Evolutionary conservation across 495 filamentous ascomycete genomes (phyloP), one percentile per base, ranked within the genome.

Genomic region (Jackrogersella minutella): DNA sequence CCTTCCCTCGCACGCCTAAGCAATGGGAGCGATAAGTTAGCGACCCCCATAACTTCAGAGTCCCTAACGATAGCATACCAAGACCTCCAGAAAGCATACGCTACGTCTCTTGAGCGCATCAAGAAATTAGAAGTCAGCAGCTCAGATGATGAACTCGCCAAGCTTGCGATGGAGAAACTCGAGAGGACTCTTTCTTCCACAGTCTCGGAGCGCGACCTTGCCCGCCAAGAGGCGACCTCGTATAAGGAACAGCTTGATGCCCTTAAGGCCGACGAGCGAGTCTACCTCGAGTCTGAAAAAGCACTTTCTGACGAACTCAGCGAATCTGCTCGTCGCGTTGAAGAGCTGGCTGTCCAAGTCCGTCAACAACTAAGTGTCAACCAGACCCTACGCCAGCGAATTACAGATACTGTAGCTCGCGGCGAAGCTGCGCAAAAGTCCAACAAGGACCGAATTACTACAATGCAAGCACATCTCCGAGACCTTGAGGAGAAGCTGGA

Each of bases 341-440:
- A 96, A 65, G 82, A 87, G 56, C 82, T 99, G 9, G 89, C 90
- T 9, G 72, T 76, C 28, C 87, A 94, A 71, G 91, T 97, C 22
- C 87, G 88, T 30, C 78, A 84, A 51, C 93, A 97, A 75, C 82
- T 98, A 14, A 83, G 86, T 11, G 85, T 84, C 16, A 98, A 97
- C 74, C 84, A 83, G 22, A 79, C 85, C 2, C 80, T 99, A 19
- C 87, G 93, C 54, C 77, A 85, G 54, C 88, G 95, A n/a, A 86
- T 99, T n/a, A 85, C 90, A 9, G 86, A 90, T 46, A 93, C 93
- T 5, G 91, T 99, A 40, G 84, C 85, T 51, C 90, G 93, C 66
- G 95, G 95, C 54, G 95, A 98, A 72, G 82, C 84, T 30, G 92
- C 93, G 62, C 95, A 97, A 70, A 87, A 86, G 68, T 76, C 88